Evolutionary conservation across 176 grass and related monocot genomes (phyloP).

Genomic region (Leersia perrieri): DNA sequence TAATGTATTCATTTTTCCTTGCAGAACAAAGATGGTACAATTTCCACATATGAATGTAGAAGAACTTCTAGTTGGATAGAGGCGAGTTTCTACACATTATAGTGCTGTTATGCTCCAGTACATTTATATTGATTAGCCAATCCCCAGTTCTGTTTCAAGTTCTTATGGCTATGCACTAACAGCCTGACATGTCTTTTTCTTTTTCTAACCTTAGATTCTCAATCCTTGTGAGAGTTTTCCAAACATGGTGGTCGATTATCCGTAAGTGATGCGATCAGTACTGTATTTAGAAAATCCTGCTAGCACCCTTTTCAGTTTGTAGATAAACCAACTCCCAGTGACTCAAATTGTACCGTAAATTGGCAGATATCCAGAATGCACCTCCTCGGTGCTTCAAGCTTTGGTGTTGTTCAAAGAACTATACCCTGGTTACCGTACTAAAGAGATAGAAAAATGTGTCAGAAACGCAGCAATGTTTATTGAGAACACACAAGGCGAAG

Average conservation of each 20-base stretch:
- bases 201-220: slow-evolving; percentile 23
- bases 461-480: slow-evolving; percentile 38
- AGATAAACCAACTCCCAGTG: background rate
- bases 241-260: slow-evolving; percentile 41
- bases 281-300: background rate
- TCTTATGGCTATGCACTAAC: background rate
- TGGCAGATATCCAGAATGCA: slow-evolving; percentile 53
- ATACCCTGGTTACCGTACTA: slow-evolving; percentile 31
- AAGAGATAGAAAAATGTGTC: slow-evolving; percentile 51
- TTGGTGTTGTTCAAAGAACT: slow-evolving; percentile 43
- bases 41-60: slow-evolving; percentile 46
- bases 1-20: background rate
- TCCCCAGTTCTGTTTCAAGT: background rate
- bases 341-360: background rate
- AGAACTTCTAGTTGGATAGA: slow-evolving; percentile 50
- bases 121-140: background rate
- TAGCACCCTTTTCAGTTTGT: background rate
- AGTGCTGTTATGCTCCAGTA: background rate
- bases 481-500: slow-evolving; percentile 39
- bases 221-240: slow-evolving; percentile 46
- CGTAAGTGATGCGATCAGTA: slow-evolving; percentile 17
- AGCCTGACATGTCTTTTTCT: background rate
- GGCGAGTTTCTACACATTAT: slow-evolving; percentile 23
- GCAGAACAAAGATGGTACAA: slow-evolving; percentile 48
- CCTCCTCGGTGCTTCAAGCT: slow-evolving; percentile 55